phyloP scores from a whole-genome alignment of 2,329 filamentous ascomycete species.

The Colletotrichum plurivorum region DNA sequence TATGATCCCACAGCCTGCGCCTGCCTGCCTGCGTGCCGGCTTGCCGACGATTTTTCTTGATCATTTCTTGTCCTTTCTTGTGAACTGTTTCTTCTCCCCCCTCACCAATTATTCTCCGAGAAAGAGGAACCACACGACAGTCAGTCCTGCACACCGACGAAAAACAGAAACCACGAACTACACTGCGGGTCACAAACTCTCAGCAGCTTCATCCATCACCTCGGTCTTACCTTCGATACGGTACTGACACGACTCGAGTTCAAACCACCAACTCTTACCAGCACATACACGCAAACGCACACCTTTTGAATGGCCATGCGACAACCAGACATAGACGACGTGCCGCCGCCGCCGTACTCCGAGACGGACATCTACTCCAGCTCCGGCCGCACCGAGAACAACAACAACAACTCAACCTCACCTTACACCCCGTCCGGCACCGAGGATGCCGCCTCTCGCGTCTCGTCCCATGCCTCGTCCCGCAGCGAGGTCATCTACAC shows the following conservation, averaged over 20 bases:
- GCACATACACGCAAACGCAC: neutral
- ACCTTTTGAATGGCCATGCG: slow-evolving; percentile 30
- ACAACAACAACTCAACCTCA: slow-evolving; percentile 25
- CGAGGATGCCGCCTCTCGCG: slow-evolving; percentile 54
- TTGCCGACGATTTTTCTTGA: slow-evolving; percentile 24
- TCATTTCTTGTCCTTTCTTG: slow-evolving; percentile 24
- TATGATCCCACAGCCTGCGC: slow-evolving; percentile 27
- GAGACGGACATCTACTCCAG: slow-evolving; percentile 70
- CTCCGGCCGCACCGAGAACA: slow-evolving; percentile 46
- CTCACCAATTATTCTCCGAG: slow-evolving; percentile 24
- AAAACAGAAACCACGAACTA: neutral
- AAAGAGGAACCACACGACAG: slow-evolving; percentile 29
- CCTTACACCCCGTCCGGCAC: slow-evolving; percentile 45
- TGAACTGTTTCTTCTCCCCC: slow-evolving; percentile 30
- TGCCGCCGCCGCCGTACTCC: slow-evolving; percentile 69
- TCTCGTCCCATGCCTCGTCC: slow-evolving; percentile 53
- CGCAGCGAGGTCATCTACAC: slow-evolving; percentile 64
- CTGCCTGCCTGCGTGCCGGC: slow-evolving; percentile 8
- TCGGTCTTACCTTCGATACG: neutral
- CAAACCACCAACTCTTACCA: neutral
- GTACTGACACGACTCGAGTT: neutral
- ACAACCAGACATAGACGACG: slow-evolving; percentile 49
- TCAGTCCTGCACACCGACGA: neutral
- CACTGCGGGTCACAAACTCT: slow-evolving; percentile 9
- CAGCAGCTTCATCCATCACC: neutral